Evolutionary conservation across 108 stramenopile species (phyloP).

Genomic region (Cyclotella sp.): DNA sequence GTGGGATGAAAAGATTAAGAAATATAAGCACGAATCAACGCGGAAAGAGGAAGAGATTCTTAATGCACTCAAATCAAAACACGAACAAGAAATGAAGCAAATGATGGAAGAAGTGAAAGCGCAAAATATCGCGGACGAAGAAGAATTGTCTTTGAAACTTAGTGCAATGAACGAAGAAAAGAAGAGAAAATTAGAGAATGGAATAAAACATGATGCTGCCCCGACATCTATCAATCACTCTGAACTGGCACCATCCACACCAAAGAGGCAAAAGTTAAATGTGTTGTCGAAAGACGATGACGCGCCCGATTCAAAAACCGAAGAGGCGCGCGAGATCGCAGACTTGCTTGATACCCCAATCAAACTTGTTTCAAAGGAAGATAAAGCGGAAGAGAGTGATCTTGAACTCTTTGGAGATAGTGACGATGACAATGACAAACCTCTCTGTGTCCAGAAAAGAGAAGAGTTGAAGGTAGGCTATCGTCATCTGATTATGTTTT

Average conservation of each 20-base stretch:
- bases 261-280: slow-evolving; percentile 13
- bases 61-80: slow-evolving; percentile 17
- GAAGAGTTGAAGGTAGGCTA: slow-evolving; percentile 43
- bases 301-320: neutral
- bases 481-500: neutral
- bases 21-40: slow-evolving; percentile 24
- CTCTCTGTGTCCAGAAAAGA: slow-evolving; percentile 25
- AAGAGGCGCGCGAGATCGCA: neutral
- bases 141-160: slow-evolving; percentile 12
- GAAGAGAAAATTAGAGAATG: slow-evolving; percentile 13
- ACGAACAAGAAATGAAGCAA: slow-evolving; percentile 21
- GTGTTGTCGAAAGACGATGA: neutral
- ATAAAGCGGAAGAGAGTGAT: slow-evolving; percentile 9
- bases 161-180: slow-evolving; percentile 14
- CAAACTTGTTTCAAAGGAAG: neutral
- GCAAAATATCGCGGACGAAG: slow-evolving; percentile 21
- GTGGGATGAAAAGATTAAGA: slow-evolving; percentile 29
- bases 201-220: neutral
- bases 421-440: slow-evolving; percentile 18
- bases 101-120: slow-evolving; percentile 14
- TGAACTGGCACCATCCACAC: neutral
- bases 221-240: neutral
- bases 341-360: slow-evolving; percentile 7
- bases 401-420: slow-evolving; percentile 20
- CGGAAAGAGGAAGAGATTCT: slow-evolving; percentile 14